A percentile compares a stretch with the other conserved stretches of the same genome.
Conservation (phyloP, 2,329 filamentous ascomycete genomes). For the Cercospora sesami region DNA sequence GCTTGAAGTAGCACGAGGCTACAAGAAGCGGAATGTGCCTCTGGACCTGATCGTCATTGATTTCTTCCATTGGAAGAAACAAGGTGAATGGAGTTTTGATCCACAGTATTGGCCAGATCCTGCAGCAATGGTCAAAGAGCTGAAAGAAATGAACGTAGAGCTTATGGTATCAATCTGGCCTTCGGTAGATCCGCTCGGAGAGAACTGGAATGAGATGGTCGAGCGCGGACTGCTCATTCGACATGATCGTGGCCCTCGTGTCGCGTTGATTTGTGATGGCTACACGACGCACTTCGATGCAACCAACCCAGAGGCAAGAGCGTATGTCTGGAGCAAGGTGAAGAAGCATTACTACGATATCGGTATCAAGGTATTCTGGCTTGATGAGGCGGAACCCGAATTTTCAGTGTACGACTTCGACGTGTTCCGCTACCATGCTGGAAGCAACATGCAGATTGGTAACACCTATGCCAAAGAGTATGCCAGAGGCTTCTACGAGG, state of each 20-base stretch:
- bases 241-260: constrained; percentile 59
- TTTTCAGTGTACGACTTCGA: constrained; percentile 67
- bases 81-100: constrained; percentile 70
- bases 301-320: constrained; percentile 60
- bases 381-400: constrained; percentile 69
- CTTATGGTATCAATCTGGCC: constrained; percentile 72
- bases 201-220: constrained; percentile 64
- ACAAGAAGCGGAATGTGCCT: constrained; percentile 56
- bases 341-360: constrained; percentile 62
- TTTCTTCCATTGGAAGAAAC: constrained; percentile 67
- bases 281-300: constrained; percentile 63
- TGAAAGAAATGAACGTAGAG: constrained; percentile 60
- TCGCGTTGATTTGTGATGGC: constrained; percentile 56
- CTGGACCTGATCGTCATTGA: constrained; percentile 67
- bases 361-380: constrained; percentile 66
- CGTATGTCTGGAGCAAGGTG: constrained; percentile 60
- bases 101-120: constrained; percentile 60
- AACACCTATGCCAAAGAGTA: constrained; percentile 63
- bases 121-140: constrained; percentile 64
- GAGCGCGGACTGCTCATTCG: constrained; percentile 62
- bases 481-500: constrained; percentile 61
- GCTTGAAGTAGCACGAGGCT: constrained; percentile 60
- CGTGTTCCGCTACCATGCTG: constrained; percentile 61
- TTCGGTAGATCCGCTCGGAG: constrained; percentile 59
- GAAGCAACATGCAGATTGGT: constrained; percentile 57